Percentiles rank a stretch among this genome's conserved stretches.
Conservation (phyloP, 192 early-diverging fungal genomes). For the Mortierella hygrophila region DNA sequence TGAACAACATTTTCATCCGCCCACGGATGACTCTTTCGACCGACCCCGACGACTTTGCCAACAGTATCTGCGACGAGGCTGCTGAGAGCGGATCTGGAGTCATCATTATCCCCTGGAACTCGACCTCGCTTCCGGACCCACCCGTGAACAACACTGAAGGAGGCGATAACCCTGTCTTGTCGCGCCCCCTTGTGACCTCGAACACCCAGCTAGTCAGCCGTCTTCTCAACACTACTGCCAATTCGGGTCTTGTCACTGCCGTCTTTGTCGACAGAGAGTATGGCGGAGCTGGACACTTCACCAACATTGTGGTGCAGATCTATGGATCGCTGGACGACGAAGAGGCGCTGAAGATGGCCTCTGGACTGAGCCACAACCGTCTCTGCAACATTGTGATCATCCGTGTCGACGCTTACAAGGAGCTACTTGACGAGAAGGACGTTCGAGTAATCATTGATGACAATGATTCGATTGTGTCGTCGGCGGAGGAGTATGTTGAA, state of each 20-base stretch:
- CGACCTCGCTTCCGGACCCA: constrained; percentile 45
- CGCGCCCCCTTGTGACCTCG: constrained; percentile 39
- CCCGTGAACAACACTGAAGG: constrained; percentile 18
- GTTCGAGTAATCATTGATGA: constrained; percentile 18
- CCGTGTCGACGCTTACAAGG: constrained; percentile 20
- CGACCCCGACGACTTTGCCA: constrained; percentile 74
- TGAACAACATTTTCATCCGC: constrained; percentile 76
- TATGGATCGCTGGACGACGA: constrained; percentile 46
- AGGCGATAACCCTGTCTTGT: constrained; percentile 29
- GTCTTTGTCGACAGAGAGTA: constrained; percentile 50
- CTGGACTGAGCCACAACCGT: constrained; percentile 40
- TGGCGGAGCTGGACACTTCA: constrained; percentile 44
- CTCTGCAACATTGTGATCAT: constrained; percentile 42
- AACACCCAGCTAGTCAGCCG: constrained; percentile 43
- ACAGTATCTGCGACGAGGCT: constrained; percentile 69
- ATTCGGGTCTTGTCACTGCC: constrained; percentile 30
- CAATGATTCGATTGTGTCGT: constrained; percentile 16
- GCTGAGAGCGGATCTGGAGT: constrained; percentile 67
- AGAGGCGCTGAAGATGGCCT: constrained; percentile 45
- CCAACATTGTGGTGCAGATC: constrained; percentile 41
- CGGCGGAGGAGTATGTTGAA: background rate
- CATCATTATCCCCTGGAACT: constrained; percentile 78
- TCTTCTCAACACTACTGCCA: constrained; percentile 25
- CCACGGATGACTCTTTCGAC: constrained; percentile 72
- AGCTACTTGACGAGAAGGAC: background rate